Evolutionary conservation across 2,329 filamentous ascomycete species (phyloP).

Genomic region (Botrytis squamosa): DNA sequence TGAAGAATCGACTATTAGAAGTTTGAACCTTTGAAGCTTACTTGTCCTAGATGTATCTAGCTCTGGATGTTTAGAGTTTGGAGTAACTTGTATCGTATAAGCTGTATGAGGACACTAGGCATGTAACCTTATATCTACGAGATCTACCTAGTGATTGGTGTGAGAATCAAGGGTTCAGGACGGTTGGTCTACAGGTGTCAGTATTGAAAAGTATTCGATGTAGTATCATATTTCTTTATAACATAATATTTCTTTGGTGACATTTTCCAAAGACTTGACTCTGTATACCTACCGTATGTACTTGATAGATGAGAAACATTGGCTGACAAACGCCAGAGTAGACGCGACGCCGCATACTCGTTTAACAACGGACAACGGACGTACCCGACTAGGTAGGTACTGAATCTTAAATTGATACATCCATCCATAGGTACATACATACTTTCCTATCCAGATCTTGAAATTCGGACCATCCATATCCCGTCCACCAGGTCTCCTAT

Average conservation of each 20-base stretch:
- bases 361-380: neutral
- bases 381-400: neutral
- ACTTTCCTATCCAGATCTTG: too few relatives aligned
- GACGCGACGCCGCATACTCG: neutral
- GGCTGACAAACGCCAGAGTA: neutral
- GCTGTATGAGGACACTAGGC: neutral
- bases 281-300: neutral
- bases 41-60: neutral
- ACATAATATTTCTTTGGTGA: neutral
- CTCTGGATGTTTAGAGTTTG: neutral
- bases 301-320: neutral
- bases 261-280: neutral
- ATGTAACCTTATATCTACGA: neutral
- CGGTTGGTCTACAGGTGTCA: neutral
- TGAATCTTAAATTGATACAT: too few relatives aligned
- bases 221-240: neutral
- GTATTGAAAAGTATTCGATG: neutral
- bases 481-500: neutral
- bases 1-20: neutral
- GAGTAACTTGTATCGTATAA: neutral
- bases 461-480: slow-evolving; percentile 1
- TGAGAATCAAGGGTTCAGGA: neutral
- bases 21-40: neutral
- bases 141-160: neutral
- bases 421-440: too few relatives aligned